Conservation (phyloP, 306 rosid species). For the Inga leiocalycina region DNA sequence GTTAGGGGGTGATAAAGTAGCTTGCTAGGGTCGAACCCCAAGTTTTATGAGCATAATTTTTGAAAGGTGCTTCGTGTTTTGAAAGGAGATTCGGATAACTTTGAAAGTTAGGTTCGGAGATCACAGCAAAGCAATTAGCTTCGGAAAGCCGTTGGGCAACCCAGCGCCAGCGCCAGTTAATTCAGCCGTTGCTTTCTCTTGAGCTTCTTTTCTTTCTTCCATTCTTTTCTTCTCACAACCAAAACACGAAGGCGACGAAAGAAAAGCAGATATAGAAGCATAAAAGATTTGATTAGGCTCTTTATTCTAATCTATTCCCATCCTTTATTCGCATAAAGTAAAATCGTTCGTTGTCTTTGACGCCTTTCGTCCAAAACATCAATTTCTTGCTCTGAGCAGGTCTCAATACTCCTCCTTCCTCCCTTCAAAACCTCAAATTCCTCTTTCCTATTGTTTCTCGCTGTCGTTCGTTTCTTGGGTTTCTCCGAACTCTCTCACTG, state of each 20-base stretch:
- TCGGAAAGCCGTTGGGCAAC: slow-evolving; percentile 57
- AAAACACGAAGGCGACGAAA: slow-evolving; percentile 6
- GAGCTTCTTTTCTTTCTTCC: not conserved
- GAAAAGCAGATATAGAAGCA: not conserved
- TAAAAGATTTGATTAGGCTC: not conserved
- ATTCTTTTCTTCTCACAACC: not conserved
- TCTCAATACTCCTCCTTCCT: not conserved
- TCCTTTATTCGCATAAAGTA: slow-evolving; percentile 1
- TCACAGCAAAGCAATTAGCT: slow-evolving; percentile 7
- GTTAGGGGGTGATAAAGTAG: no score
- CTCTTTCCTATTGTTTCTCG: not conserved
- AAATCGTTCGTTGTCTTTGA: not conserved
- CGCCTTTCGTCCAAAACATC: slow-evolving; percentile 1
- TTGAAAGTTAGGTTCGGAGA: slow-evolving; percentile 30
- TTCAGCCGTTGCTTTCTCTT: slow-evolving; percentile 1
- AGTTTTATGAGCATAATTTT: not conserved
- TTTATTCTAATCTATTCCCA: not conserved
- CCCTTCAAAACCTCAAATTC: not conserved
- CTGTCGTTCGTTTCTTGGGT: not conserved
- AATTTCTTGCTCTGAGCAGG: not conserved
- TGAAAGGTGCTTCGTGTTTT: not conserved
- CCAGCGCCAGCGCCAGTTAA: not conserved
- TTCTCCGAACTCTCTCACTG: slow-evolving; percentile 7
- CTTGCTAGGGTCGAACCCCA: not conserved
- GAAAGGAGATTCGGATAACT: slow-evolving; percentile 25